Evolutionary conservation across 306 rosid genomes (phyloP).

Genomic region (Gastrolobium bilobum): DNA sequence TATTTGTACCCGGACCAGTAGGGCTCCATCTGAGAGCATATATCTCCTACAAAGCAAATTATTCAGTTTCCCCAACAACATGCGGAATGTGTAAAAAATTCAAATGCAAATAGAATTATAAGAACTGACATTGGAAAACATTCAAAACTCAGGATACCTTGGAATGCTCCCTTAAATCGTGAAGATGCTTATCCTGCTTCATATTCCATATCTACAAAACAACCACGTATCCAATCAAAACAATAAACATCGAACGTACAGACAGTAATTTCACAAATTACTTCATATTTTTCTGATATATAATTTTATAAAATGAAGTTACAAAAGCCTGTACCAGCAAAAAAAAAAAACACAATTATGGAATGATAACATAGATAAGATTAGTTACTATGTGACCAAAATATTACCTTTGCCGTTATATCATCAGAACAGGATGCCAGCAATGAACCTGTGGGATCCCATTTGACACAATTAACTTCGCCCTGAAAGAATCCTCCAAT

Average conservation of each 20-base stretch:
- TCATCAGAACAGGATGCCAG: conserved; percentile 98
- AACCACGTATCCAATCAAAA: conserved; percentile 25
- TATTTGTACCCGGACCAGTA: conserved; percentile 86
- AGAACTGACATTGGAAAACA: not conserved
- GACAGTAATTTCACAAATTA: conserved; percentile 22
- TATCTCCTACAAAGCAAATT: conserved; percentile 76
- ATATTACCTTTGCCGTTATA: conserved; percentile 84
- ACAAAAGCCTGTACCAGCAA: not conserved
- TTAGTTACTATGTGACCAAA: conserved; percentile 22
- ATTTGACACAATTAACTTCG: conserved; percentile 96
- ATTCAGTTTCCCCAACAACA: conserved; percentile 19
- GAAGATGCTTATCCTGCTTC: conserved; percentile 86
- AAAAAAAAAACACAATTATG: not conserved
- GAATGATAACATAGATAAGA: not conserved
- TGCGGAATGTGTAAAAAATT: conserved; percentile 14
- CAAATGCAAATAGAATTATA: conserved; percentile 27
- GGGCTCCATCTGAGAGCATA: conserved; percentile 99
- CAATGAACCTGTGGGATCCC: conserved; percentile 95
- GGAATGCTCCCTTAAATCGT: conserved; percentile 90
- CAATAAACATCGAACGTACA: not conserved
- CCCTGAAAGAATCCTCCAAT: conserved; percentile 61
- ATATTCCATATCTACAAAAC: conserved; percentile 88
- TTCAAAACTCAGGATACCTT: conserved; percentile 64
- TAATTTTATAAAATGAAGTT: not conserved
- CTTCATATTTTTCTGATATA: not conserved